These are phyloP conservation scores for Ministeria vibrans DNA, from an alignment of 78 protist genomes.

Conservation along the genomic window DNA sequence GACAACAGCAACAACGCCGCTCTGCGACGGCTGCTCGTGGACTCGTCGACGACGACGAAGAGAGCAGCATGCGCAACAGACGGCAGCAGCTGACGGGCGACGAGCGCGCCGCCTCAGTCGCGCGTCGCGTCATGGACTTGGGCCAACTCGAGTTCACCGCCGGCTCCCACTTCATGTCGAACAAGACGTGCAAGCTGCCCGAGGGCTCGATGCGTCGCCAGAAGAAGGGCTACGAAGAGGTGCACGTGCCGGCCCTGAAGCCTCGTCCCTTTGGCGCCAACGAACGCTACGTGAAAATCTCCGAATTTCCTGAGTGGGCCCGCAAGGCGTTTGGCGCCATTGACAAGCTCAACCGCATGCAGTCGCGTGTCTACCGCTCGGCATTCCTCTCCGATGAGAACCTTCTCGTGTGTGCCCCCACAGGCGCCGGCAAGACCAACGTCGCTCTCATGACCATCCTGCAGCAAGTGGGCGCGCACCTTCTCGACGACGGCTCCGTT, in stretches of 20 bases:
- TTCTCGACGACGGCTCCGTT: slow-evolving; percentile 32
- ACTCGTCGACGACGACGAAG: not conserved
- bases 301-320: slow-evolving; percentile 76
- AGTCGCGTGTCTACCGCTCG: slow-evolving; percentile 55
- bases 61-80: too few relatives aligned
- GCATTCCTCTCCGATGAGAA: slow-evolving; percentile 75
- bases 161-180: slow-evolving; percentile 84
- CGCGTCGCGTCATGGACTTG: slow-evolving; percentile 52
- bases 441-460: slow-evolving; percentile 96
- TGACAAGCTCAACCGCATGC: slow-evolving; percentile 64
- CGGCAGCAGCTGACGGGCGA: not conserved
- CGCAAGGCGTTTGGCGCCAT: slow-evolving; percentile 59
- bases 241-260: slow-evolving; percentile 75
- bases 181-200: slow-evolving; percentile 60
- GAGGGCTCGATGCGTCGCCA: slow-evolving; percentile 48
- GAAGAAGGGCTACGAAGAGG: slow-evolving; percentile 78
- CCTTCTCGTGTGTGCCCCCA: slow-evolving; percentile 98
- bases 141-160: slow-evolving; percentile 66
- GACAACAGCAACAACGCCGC: too few relatives aligned
- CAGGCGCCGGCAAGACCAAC: slow-evolving; percentile 99
- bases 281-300: slow-evolving; percentile 34
- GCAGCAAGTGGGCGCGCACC: slow-evolving; percentile 68
- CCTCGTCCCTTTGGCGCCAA: slow-evolving; percentile 20
- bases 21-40: not conserved
- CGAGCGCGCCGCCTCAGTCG: not conserved